Percentiles rank a stretch among this genome's conserved stretches.
Evolutionary conservation across 2,329 filamentous ascomycete genomes (phyloP).

Genomic region (Aspergillus awamori): DNA sequence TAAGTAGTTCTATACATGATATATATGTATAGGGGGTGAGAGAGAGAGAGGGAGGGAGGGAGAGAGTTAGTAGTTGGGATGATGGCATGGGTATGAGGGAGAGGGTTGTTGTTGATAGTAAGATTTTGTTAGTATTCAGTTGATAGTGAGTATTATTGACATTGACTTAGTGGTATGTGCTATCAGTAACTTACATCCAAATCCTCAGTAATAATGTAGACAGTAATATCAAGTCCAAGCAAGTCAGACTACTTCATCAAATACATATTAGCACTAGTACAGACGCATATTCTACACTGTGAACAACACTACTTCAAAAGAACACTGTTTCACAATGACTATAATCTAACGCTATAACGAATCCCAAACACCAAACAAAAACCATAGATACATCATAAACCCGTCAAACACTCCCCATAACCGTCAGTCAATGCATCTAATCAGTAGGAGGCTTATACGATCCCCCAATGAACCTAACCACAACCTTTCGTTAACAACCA

Average conservation of each 20-base stretch:
- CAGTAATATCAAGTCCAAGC: no score
- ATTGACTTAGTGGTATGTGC: no score
- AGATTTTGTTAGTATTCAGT: background rate
- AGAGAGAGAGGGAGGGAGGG: no score
- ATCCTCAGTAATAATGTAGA: no score
- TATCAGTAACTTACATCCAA: no score
- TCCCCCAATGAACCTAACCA: background rate
- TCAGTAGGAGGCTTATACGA: slow-evolving; percentile 6
- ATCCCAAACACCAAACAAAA: background rate
- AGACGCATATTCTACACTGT: background rate
- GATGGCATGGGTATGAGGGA: background rate
- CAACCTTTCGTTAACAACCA: background rate
- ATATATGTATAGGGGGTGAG: no score
- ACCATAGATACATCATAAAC: background rate
- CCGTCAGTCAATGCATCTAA: background rate
- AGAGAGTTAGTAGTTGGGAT: background rate
- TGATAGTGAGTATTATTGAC: no score
- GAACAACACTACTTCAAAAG: background rate
- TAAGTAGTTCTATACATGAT: slow-evolving; percentile 1
- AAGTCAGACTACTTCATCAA: background rate
- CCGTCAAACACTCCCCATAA: background rate
- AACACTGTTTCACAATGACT: background rate
- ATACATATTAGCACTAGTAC: no score
- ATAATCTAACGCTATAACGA: background rate
- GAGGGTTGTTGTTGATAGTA: background rate